A percentile compares a stretch with the other conserved stretches of the same genome.
Evolutionary conservation across 2,329 filamentous ascomycete species (phyloP).

Genomic region (Colletotrichum eleusines): DNA sequence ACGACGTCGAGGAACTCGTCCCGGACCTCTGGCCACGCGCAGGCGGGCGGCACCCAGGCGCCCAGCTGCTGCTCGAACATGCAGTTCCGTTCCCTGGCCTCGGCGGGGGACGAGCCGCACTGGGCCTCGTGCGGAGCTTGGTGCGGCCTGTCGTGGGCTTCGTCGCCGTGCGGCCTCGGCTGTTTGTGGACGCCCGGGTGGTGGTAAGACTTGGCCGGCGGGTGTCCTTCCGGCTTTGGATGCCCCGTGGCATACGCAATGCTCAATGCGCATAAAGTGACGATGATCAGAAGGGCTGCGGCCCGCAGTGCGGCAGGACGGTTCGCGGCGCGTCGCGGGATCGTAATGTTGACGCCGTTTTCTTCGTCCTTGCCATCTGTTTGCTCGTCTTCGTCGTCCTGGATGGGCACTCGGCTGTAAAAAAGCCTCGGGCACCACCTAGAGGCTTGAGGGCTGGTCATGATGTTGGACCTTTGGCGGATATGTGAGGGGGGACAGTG

Average conservation of each 20-base stretch:
- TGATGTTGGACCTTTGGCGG: neutral
- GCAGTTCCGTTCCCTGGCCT: neutral
- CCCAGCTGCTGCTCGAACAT: neutral
- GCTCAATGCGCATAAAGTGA: neutral
- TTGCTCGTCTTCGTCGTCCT: neutral
- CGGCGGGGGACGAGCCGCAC: neutral
- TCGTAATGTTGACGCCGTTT: neutral
- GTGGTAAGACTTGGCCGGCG: too few species aligned
- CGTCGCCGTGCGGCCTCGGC: neutral
- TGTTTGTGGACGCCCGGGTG: neutral
- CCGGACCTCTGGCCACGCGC: slow-evolving; percentile 9
- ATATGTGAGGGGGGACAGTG: neutral
- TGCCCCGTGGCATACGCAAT: neutral
- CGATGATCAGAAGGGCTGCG: neutral
- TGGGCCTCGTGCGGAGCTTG: neutral
- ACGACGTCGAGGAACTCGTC: slow-evolving; percentile 18
- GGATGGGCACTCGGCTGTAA: neutral
- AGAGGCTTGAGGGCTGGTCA: neutral
- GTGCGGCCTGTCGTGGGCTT: neutral
- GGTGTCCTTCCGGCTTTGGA: neutral
- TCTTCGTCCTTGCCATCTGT: neutral
- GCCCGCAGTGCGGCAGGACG: too few species aligned
- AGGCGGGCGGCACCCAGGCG: neutral
- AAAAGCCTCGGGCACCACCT: neutral
- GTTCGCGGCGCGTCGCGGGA: neutral